Percentiles rank a stretch among this genome's conserved stretches.
phyloP scores from a whole-genome alignment of 140 eudicot genomes.

The Bidens hawaiensis region DNA sequence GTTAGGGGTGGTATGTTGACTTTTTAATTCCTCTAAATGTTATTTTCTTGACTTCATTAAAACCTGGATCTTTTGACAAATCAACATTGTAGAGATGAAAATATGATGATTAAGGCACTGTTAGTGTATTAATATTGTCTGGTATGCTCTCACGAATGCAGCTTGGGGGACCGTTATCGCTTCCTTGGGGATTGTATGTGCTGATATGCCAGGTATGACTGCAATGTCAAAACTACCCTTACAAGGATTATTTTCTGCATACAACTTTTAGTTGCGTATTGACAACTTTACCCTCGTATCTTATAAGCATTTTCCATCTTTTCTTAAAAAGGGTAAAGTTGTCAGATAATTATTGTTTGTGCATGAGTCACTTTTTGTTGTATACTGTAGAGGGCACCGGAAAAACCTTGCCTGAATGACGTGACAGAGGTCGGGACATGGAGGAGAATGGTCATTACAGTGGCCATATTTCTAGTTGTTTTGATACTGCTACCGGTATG shows the following conservation, averaged over 20 bases:
- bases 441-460: conserved; percentile 54
- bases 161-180: conserved; percentile 96
- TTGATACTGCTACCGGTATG: conserved; percentile 80
- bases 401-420: conserved; percentile 89
- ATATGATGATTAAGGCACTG: not conserved
- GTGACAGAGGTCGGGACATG: conserved; percentile 91
- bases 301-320: not conserved
- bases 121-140: not conserved
- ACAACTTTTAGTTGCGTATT: not conserved
- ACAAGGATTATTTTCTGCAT: not conserved
- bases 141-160: conserved; percentile 17
- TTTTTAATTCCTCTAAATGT: not conserved
- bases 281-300: not conserved
- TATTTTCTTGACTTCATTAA: not conserved
- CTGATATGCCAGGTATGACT: conserved; percentile 82
- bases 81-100: not conserved
- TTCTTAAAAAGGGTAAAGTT: not conserved
- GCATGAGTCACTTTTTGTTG: not conserved
- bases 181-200: conserved; percentile 97
- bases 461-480: conserved; percentile 52
- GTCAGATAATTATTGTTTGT: not conserved
- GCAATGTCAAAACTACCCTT: not conserved
- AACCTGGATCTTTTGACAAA: not conserved
- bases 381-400: conserved; percentile 65
- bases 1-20: conserved; percentile 75